Conservation (phyloP, 1,284 basidiomycete genomes). For the Sphagnurus paluster region DNA sequence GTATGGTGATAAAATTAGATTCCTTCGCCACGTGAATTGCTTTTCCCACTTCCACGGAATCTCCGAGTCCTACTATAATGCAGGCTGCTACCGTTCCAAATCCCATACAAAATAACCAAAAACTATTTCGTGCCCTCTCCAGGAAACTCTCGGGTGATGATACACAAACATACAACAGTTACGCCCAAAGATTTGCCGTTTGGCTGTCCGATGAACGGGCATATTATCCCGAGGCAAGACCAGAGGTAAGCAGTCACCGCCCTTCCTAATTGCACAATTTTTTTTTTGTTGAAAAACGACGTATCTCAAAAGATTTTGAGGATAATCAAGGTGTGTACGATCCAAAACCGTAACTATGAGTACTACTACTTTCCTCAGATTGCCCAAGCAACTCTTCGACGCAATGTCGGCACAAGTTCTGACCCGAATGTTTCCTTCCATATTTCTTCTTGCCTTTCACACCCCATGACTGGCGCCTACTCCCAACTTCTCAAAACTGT, state of each 20-base stretch:
- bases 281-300: neutral
- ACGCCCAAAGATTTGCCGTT: constrained; percentile 30
- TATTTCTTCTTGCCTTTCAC: constrained; percentile 23
- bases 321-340: constrained; percentile 34
- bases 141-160: constrained; percentile 29
- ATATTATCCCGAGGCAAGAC: constrained; percentile 40
- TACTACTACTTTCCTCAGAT: constrained; percentile 24
- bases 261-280: neutral
- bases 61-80: constrained; percentile 13
- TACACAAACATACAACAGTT: constrained; percentile 20
- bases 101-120: constrained; percentile 29
- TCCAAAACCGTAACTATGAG: neutral
- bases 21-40: constrained; percentile 1
- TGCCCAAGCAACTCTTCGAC: constrained; percentile 33
- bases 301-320: constrained; percentile 30
- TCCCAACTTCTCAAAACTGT: constrained; percentile 29
- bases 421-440: constrained; percentile 27
- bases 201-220: constrained; percentile 40
- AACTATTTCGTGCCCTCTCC: constrained; percentile 31
- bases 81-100: constrained; percentile 10
- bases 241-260: constrained; percentile 30
- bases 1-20: constrained; percentile 13
- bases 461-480: constrained; percentile 32
- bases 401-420: constrained; percentile 23
- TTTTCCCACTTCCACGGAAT: constrained; percentile 5